A percentile compares a stretch with the other conserved stretches of the same genome.
phyloP scores from a whole-genome alignment of 2,329 filamentous ascomycete species.

The Penicillium sp. region DNA sequence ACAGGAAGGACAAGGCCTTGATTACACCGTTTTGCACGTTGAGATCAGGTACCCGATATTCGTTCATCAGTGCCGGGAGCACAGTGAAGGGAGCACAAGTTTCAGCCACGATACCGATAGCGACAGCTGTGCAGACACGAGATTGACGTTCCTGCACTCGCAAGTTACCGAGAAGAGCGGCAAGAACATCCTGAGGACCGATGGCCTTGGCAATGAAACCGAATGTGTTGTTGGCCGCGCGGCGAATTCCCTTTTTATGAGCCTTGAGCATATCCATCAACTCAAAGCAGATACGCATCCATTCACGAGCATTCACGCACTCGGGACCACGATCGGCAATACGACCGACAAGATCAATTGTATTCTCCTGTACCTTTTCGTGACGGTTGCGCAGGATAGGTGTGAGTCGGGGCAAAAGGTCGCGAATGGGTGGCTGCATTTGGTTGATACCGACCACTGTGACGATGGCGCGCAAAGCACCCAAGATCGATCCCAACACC shows the following conservation, averaged over 20 bases:
- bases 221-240: slow-evolving; percentile 98
- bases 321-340: slow-evolving; percentile 97
- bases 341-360: slow-evolving; percentile 94
- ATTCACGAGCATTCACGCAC: slow-evolving; percentile 93
- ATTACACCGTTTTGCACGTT: slow-evolving; percentile 99
- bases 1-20: slow-evolving; percentile 94
- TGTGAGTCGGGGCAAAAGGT: slow-evolving; percentile 88
- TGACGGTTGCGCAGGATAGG: slow-evolving; percentile 98
- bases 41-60: slow-evolving; percentile 95
- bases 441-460: slow-evolving; percentile 96
- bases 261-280: slow-evolving; percentile 98
- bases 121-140: slow-evolving; percentile 96
- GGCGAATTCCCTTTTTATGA: slow-evolving; percentile 98
- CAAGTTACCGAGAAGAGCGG: slow-evolving; percentile 92
- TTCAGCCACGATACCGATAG: slow-evolving; percentile 97
- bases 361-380: slow-evolving; percentile 99
- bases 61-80: slow-evolving; percentile 98
- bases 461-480: slow-evolving; percentile 91
- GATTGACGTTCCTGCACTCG: slow-evolving; percentile 97
- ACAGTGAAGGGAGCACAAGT: slow-evolving; percentile 98
- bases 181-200: slow-evolving; percentile 93
- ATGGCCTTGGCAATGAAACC: slow-evolving; percentile 99
- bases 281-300: slow-evolving; percentile 99
- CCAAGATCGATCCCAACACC: slow-evolving; percentile 92
- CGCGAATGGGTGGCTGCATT: slow-evolving; percentile 98